Evolutionary conservation across 495 filamentous ascomycete species (phyloP), one percentile per base, ranked within the genome.

Genomic region (Lophiotrema nucula): DNA sequence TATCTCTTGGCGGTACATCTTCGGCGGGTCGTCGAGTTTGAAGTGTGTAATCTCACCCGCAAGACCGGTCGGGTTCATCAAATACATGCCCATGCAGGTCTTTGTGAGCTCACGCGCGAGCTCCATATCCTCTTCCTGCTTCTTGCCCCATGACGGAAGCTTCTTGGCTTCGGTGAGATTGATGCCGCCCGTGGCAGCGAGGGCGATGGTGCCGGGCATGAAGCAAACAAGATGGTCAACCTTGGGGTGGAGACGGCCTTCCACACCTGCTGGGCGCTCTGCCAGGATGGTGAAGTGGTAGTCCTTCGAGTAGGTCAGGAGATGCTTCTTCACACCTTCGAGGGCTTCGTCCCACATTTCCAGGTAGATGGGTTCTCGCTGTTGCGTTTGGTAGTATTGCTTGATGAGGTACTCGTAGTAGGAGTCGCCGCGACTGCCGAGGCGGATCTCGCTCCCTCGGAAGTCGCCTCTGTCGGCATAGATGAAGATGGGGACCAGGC

Each of bases 171-270:
- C 84, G 1, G 81, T 74, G 27, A 95, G 79, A 0, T 83, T 83
- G 37, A 83, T 60, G 1, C 93, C 93, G 19, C 85, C 88, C 0
- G 93, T 99, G 3, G 83, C 89, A 10, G 83, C 91, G 0, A 97
- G 82, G 0, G 92, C 93, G 63, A 97, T 92, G 13, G 92, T 96
- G 27, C 93, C 95, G 0, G 93, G 92, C 81, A 97, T 88, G 77
- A 97, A 99, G 76, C 93, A 99, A 35, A 92, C 92, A 6, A 97
- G 78, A 70, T 99, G 93, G 67, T 97, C 93, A 95, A 99, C 97
- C 73, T 97, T 97, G 18, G 92, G 88, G 0, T 78, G 81, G 5
- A 96, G 66, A 0, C 69, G 44, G 1, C 77, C 73, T 21, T 79
- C 68, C 12, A 99, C 75, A 12, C 95, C 95, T 25, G 74, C 72